These are phyloP conservation scores for Tulasnella sp. DNA, from an alignment of 768 basidiomycete species.

Conservation along the genomic window DNA sequence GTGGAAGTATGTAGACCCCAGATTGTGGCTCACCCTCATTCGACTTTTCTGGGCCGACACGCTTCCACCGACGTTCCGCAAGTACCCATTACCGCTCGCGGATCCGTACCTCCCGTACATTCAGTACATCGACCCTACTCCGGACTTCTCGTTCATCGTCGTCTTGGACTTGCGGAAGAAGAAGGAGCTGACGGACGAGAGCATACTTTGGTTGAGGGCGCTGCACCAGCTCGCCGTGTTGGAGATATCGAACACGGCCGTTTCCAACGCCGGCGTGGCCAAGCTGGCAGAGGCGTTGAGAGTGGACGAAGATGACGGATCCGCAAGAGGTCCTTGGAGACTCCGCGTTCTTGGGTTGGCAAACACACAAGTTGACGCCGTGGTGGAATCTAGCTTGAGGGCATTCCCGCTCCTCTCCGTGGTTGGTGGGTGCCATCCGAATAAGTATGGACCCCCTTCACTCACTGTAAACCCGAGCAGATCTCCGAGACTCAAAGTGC, in stretches of 20 bases:
- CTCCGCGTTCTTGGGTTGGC: constrained; percentile 58
- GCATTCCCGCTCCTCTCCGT: constrained; percentile 58
- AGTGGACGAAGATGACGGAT: constrained; percentile 36
- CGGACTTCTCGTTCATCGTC: constrained; percentile 47
- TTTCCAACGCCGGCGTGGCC: constrained; percentile 54
- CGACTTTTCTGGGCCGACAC: constrained; percentile 50
- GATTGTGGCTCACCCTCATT: constrained; percentile 58
- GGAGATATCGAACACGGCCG: constrained; percentile 55
- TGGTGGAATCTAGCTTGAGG: constrained; percentile 44
- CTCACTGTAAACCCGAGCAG: background rate
- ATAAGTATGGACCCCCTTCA: background rate
- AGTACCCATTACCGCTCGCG: constrained; percentile 51
- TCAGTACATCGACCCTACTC: no score
- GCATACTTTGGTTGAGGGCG: constrained; percentile 48
- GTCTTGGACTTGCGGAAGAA: constrained; percentile 59
- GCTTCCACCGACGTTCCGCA: constrained; percentile 47
- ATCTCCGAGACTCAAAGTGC: constrained; percentile 14
- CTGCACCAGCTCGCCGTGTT: constrained; percentile 59
- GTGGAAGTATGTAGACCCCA: constrained; percentile 47
- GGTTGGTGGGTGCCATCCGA: background rate
- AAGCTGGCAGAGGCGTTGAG: constrained; percentile 51
- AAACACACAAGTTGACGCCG: constrained; percentile 47
- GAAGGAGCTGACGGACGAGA: constrained; percentile 55
- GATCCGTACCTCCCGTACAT: constrained; percentile 55
- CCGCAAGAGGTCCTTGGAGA: constrained; percentile 50